Conservation (phyloP, 2,329 filamentous ascomycete genomes). For the Xylariaceae sp. region DNA sequence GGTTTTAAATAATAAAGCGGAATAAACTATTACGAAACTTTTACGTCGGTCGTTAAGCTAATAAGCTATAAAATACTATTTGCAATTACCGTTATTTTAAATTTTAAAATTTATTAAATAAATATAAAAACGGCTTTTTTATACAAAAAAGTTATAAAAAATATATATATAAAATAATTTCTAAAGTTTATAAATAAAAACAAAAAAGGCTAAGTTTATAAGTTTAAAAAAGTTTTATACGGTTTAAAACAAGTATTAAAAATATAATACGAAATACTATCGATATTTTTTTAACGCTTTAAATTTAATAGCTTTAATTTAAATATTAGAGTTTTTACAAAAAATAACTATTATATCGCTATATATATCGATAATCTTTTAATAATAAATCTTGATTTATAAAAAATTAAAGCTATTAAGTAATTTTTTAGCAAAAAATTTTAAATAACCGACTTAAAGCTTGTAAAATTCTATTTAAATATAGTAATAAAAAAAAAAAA, state of each 20-base stretch:
- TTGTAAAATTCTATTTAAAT: too few relatives aligned
- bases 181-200: too few relatives aligned
- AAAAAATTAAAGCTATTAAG: too few relatives aligned
- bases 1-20: constrained; percentile 5
- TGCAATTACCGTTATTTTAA: background rate
- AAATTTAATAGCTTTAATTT: background rate
- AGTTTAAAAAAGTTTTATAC: constrained; percentile 4
- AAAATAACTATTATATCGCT: constrained; percentile 6
- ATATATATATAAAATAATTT: too few relatives aligned
- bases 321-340: constrained; percentile 1
- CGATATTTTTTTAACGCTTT: background rate
- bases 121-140: constrained; percentile 3
- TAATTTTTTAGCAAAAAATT: too few relatives aligned
- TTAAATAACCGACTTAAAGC: too few relatives aligned
- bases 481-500: constrained; percentile 2
- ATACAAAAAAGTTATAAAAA: too few relatives aligned
- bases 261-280: constrained; percentile 1
- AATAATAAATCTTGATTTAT: too few relatives aligned
- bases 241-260: constrained; percentile 4
- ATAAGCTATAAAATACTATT: constrained; percentile 5
- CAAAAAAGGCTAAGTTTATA: too few relatives aligned
- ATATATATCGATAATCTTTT: too few relatives aligned
- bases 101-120: too few relatives aligned
- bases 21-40: constrained; percentile 4
- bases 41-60: constrained; percentile 4